Base-by-base conservation (phyloP, 768 basidiomycete genomes). In the Crepidotus variabilis region DNA sequence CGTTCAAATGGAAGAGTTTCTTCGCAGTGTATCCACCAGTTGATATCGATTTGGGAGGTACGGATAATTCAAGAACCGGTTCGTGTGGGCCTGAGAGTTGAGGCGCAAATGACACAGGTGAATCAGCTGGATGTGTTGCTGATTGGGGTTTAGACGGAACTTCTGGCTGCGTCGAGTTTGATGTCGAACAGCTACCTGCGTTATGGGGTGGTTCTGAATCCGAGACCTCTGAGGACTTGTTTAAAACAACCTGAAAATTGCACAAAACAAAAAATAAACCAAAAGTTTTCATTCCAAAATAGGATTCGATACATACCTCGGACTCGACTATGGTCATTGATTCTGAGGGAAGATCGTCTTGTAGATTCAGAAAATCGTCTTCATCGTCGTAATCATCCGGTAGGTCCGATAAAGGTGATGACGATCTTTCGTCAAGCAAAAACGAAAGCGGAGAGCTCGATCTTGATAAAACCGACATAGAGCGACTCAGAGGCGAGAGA, bases 401-500 rank as follows among this genome's bases (percentile, higher is more conserved):
- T 13, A 66, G 57, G 51, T 68, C 67, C 23, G 67, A 68, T 35
- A 66, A 55, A 2, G 65, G 64, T 16, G 66, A 43, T 43, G 39
- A 67, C 16, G 65, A 67, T 21, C 60, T 61, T 20, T 22, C 54
- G 61, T 60, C 50, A 59, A 61, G 28, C 9, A 24, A 13, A 52
- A 63, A 61, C 20, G 61, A 65, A 6, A 68, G 47, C 4, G 69
- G 65, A 32, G 72, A 75, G 57, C 67, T 67, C 60, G 79, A 72
- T 65, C 66, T 71, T 59, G 66, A 69, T 56, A 69, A 60, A 22
- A 75, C 67, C 23, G 76, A 72, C 35, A 71, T 66, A 35, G 72
- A 66, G 34, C 63, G 60, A 21, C 75, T 73, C 58, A 75, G 69
- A 11, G 78, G 79, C 0, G 80, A 80, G 24, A 73, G 61, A 5